A percentile compares a stretch with the other conserved stretches of the same genome.
Conservation (phyloP, 306 rosid genomes). For the Pterocarpus macrocarpus region DNA sequence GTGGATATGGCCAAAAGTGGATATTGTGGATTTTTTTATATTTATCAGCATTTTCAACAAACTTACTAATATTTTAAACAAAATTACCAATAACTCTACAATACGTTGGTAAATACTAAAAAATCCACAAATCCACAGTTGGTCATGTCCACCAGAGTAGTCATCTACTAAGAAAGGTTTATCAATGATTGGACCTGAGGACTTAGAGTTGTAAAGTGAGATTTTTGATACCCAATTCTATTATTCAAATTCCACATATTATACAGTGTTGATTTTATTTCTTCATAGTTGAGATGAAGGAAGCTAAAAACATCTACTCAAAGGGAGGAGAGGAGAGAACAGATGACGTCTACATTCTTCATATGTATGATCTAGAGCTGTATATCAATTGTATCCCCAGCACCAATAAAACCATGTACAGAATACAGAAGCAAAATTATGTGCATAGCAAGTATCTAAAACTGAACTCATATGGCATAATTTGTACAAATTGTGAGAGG, state of each 20-base stretch:
- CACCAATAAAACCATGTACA: slow-evolving; percentile 29
- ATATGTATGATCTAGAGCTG: slow-evolving; percentile 42
- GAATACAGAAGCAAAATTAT: slow-evolving; percentile 47
- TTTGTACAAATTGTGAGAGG: slow-evolving; percentile 73
- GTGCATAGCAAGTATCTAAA: slow-evolving; percentile 85
- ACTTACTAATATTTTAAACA: too few species aligned
- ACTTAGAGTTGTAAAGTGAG: neutral
- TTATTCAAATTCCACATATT: neutral
- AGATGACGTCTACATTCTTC: slow-evolving; percentile 28
- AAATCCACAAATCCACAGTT: too few species aligned
- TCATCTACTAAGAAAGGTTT: too few species aligned
- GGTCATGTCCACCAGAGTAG: too few species aligned
- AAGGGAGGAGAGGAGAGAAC: neutral
- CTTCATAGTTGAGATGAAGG: neutral
- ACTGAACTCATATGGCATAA: slow-evolving; percentile 82
- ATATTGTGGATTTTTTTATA: too few species aligned
- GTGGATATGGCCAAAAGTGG: too few species aligned
- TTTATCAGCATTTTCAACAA: too few species aligned
- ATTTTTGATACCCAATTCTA: neutral
- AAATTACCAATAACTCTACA: too few species aligned
- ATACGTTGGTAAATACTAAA: too few species aligned
- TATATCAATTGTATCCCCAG: slow-evolving; percentile 57
- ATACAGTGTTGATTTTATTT: neutral
- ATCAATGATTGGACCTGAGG: too few species aligned
- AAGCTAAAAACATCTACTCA: neutral